Conservation (phyloP, 768 basidiomycete species). For the Xerocomellus amylosporus region DNA sequence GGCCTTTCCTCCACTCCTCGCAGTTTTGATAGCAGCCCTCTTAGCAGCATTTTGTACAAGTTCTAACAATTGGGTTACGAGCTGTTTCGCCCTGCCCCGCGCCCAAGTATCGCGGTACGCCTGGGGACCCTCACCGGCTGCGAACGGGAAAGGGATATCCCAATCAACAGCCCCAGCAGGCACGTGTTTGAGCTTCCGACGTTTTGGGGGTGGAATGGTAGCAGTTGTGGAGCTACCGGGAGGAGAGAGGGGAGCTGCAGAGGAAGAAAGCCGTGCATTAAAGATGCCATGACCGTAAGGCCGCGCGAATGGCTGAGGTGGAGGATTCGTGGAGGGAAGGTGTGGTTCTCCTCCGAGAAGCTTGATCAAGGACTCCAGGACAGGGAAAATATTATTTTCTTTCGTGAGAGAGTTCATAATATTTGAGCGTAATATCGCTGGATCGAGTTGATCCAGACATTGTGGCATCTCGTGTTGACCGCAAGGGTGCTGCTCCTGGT, state of each 20-base stretch:
- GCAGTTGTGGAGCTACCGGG: neutral
- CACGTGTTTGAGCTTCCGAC: conserved; percentile 60
- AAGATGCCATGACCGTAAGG: conserved; percentile 19
- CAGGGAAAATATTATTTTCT: conserved; percentile 65
- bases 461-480: conserved; percentile 5
- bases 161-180: conserved; percentile 81
- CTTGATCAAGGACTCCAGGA: conserved; percentile 59
- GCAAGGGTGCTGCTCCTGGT: conserved; percentile 27
- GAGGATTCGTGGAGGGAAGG: conserved; percentile 1
- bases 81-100: conserved; percentile 55
- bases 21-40: conserved; percentile 56
- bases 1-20: conserved; percentile 6
- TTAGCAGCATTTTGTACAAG: conserved; percentile 59
- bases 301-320: conserved; percentile 13
- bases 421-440: conserved; percentile 49
- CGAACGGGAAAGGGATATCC: conserved; percentile 81
- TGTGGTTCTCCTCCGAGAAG: conserved; percentile 45
- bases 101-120: conserved; percentile 67
- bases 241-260: neutral
- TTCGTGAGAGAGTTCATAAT: conserved; percentile 56
- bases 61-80: conserved; percentile 58
- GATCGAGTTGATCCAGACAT: conserved; percentile 35
- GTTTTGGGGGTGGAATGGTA: conserved; percentile 43
- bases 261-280: neutral
- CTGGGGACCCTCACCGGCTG: conserved; percentile 64